Percentiles rank a stretch among this genome's conserved stretches.
Conservation (phyloP, 1,284 basidiomycete genomes). For the Tilletia caries region DNA sequence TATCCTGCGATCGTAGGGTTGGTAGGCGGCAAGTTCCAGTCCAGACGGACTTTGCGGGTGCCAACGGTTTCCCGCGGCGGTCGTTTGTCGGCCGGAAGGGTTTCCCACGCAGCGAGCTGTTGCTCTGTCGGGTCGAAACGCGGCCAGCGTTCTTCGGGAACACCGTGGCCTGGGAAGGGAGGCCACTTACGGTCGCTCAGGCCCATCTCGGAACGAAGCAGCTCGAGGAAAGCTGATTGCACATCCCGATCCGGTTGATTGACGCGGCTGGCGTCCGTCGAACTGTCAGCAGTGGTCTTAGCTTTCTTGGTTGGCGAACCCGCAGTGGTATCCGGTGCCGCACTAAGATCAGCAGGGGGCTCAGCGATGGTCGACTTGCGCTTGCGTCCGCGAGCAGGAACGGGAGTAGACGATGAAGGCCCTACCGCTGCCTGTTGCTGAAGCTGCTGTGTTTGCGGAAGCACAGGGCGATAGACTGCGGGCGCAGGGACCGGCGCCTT, state of each 20-base stretch:
- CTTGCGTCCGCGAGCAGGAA: not conserved
- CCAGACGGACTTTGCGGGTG: not conserved
- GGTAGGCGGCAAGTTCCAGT: not conserved
- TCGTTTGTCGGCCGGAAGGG: not conserved
- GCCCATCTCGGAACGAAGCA: conserved; percentile 1
- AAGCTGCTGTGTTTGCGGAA: not conserved
- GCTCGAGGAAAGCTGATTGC: not conserved
- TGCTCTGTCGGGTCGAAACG: conserved; percentile 1
- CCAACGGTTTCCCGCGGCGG: not conserved
- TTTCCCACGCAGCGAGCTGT: not conserved
- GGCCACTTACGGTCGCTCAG: conserved; percentile 2
- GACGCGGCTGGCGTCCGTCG: not conserved
- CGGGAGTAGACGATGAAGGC: not conserved
- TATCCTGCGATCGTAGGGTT: not conserved
- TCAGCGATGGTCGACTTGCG: conserved; percentile 4
- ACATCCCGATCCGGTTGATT: conserved; percentile 4
- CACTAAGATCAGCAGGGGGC: not conserved
- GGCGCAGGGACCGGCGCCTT: not conserved
- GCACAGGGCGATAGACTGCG: not conserved
- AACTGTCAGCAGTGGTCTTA: not conserved
- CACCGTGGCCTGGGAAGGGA: not conserved
- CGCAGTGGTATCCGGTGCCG: not conserved
- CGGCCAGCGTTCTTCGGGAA: not conserved
- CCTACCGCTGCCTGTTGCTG: not conserved
- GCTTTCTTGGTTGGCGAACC: not conserved